Base-by-base conservation (phyloP, 1,284 basidiomycete genomes). In the Cutaneotrichosporon spelunceum region DNA sequence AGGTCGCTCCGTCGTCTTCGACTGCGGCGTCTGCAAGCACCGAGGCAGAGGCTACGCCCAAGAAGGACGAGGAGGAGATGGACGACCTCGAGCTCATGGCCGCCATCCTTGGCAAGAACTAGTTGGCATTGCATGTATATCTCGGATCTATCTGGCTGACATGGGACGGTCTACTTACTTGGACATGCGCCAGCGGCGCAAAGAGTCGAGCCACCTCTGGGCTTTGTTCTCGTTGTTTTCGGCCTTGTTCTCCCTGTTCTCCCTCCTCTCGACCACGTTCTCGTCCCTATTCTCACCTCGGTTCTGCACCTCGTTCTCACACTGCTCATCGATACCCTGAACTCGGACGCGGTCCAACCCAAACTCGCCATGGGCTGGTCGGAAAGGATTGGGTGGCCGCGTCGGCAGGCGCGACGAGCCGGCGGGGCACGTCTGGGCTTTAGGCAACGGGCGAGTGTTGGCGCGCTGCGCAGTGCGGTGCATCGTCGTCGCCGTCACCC, bases 21-120 rank as follows among this genome's bases (percentile, higher is more conserved):
- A 42, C 56, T 42, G 36, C 45, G 16, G 54, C 23, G 53, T n/a
- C 50, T 19, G 27, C n/a, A n/a, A n/a, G n/a, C n/a, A n/a, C 4
- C 34, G 48, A 33, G n/a, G 26, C 2, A 34, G 47, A 23, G 4
- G 45, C 7, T 2, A 39, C 42, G 14, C 33, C 34, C 11, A 56
- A 26, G 44, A 62, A 56, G 53, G 45, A 60, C 19, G 56, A 63
- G 59, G 68, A 69, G 49, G 62, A 56, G 54, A 64, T 69, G 63
- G 63, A 63, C 60, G 72, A 70, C 62, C 56, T 71, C 47, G 68
- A 68, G 29, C 68, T 72, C 39, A 61, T 74, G 61, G 57, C 54
- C 27, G 45, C 59, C 24, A 59, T 66, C 33, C 59, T 61, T 23
- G 64, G 61, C 42, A 48, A 42, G 50, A 53, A 47, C 27, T 53